Base-by-base conservation (phyloP, 2,329 filamentous ascomycete genomes). In the Diaporthe helianthi region DNA sequence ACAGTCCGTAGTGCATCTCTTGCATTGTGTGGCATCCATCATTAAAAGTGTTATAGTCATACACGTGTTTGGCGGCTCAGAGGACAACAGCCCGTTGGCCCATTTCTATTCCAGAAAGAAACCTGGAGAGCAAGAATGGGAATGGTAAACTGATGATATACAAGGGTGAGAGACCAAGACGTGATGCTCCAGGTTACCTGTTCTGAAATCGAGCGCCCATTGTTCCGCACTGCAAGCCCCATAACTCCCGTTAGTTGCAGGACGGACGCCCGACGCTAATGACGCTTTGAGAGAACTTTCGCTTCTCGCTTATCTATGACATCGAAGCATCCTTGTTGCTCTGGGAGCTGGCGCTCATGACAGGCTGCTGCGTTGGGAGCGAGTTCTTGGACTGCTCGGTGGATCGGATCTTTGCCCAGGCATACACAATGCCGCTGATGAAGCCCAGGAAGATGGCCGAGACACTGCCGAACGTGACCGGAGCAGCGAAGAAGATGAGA, bases 401-500 rank as follows among this genome's bases (percentile, higher is more conserved):
- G 81, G 97, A 92, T 80, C 92, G 90, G 73, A 97, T 86, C 85
- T 97, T 97, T 73, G 93, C 91, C 76, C 94, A 87, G 4, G 96
- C 87, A 75, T 97, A 99, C 26, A 99, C 93, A 67, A 98, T 88
- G 73, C 96, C 96, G 75, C 92, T 96, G 75, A 98, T 82, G 80
- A 98, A 98, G 44, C 95, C 96, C 70, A 99, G 87, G 71, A 90
- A 85, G 76, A 99, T 98, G 75, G 96, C 96, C 26, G 93, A 93
- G 13, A 97, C 93, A 77, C 93, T 96, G 75, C 93, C 94, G 72
- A 98, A 87, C 0, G 96, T 98, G 75, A 97, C 92, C 0, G 96
- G 94, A 0, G 94, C 94, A 72, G 96, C 89, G 82, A 99, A 99
- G 87, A 99, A 99, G 76, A 99, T 82, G 49, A 99, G 87, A 33